These are phyloP conservation scores for Elsinoe australis DNA, from an alignment of 2,329 filamentous ascomycete genomes.

Conservation along the genomic window DNA sequence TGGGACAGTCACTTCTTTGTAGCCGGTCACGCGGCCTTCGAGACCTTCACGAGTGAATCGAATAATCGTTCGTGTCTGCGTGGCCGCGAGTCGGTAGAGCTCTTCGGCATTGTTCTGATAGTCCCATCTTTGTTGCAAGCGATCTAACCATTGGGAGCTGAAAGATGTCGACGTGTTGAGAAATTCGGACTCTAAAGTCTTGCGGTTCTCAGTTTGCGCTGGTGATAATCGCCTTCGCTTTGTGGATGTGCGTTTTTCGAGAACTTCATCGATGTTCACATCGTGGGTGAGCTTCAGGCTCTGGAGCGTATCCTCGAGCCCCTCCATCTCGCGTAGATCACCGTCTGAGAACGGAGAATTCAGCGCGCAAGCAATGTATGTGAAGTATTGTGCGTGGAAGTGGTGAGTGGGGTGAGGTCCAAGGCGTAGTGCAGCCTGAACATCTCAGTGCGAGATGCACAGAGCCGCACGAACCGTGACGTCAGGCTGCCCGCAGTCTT, in stretches of 20 bases:
- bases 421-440: too few relatives aligned
- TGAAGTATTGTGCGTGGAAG: too few relatives aligned
- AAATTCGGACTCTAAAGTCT: constrained; percentile 59
- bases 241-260: neutral
- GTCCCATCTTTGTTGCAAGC: constrained; percentile 85
- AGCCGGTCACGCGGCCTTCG: constrained; percentile 86
- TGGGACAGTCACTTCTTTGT: constrained; percentile 87
- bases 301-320: neutral
- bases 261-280: constrained; percentile 6
- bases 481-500: neutral
- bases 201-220: constrained; percentile 44
- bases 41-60: constrained; percentile 86
- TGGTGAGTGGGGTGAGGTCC: neutral
- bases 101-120: constrained; percentile 70
- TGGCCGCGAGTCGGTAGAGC: constrained; percentile 78
- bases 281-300: neutral
- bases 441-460: too few relatives aligned
- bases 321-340: constrained; percentile 1
- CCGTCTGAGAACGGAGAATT: too few relatives aligned
- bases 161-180: constrained; percentile 73
- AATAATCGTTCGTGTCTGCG: constrained; percentile 89
- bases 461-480: constrained; percentile 13
- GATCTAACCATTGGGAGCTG: constrained; percentile 77
- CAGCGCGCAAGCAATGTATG: too few relatives aligned
- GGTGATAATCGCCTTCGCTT: neutral